Percentiles rank a stretch among this genome's conserved stretches.
These are phyloP conservation scores for Tremella fuciformis DNA, from an alignment of 768 basidiomycete species.

Conservation along the genomic window DNA sequence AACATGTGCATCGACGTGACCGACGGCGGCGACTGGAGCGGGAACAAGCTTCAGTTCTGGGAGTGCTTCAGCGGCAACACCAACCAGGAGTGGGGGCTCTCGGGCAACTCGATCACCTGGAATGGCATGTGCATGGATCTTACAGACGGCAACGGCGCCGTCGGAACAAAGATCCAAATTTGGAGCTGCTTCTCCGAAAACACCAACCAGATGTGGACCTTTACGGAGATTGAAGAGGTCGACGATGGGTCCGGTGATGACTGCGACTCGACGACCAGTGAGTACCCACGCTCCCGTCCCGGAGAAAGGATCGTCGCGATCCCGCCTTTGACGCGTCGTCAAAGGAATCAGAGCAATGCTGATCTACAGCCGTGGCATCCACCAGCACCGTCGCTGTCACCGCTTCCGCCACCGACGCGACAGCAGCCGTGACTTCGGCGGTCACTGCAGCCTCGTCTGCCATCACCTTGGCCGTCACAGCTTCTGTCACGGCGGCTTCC, in stretches of 20 bases:
- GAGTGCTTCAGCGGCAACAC: constrained; percentile 33
- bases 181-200: constrained; percentile 35
- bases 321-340: too few relatives aligned
- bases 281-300: too few relatives aligned
- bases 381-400: background rate
- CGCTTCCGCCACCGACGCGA: constrained; percentile 2
- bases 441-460: constrained; percentile 11
- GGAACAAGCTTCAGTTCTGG: constrained; percentile 42
- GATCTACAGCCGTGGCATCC: constrained; percentile 1
- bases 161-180: constrained; percentile 34
- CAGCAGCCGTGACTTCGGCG: background rate
- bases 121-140: constrained; percentile 36
- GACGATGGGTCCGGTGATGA: constrained; percentile 21
- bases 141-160: constrained; percentile 31
- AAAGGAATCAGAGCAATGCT: too few relatives aligned
- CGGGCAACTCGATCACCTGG: constrained; percentile 33
- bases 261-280: background rate
- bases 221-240: constrained; percentile 40
- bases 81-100: constrained; percentile 34
- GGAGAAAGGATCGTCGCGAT: too few relatives aligned
- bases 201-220: constrained; percentile 40
- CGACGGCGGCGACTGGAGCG: constrained; percentile 33
- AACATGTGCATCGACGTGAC: constrained; percentile 38
- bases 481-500: constrained; percentile 11
- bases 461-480: constrained; percentile 7